Conservation (phyloP, 495 filamentous ascomycete genomes). For the Neurospora tetrasperma region DNA sequence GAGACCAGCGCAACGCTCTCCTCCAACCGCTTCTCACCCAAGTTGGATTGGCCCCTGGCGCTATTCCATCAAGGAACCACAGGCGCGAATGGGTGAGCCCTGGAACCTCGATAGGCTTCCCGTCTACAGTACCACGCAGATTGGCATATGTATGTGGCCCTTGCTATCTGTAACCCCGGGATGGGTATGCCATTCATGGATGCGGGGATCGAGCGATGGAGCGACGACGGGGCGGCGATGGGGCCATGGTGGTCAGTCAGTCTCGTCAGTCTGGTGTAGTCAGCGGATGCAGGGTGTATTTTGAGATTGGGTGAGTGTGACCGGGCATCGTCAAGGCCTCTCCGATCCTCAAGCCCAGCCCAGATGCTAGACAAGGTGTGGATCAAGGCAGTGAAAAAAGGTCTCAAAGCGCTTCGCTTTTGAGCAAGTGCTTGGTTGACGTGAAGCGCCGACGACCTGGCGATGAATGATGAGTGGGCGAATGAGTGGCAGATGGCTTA, state of each 20-base stretch:
- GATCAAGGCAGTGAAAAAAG: slow-evolving; percentile 19
- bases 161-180: neutral
- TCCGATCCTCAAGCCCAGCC: neutral
- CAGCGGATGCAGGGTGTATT: neutral
- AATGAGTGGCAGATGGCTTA: neutral
- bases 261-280: neutral
- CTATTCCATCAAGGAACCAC: neutral
- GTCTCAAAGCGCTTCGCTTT: slow-evolving; percentile 10
- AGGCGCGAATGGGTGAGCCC: neutral
- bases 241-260: neutral
- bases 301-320: neutral
- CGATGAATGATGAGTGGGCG: neutral
- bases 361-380: neutral
- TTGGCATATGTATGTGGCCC: neutral
- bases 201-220: neutral
- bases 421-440: slow-evolving; percentile 17
- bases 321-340: neutral
- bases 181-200: neutral
- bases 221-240: neutral
- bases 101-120: neutral
- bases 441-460: slow-evolving; percentile 11
- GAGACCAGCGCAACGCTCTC: neutral
- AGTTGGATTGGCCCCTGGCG: neutral
- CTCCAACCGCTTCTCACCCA: neutral
- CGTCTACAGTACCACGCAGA: neutral